Evolutionary conservation across 441 rosid species (phyloP).

Genomic region (Breynia disticha): DNA sequence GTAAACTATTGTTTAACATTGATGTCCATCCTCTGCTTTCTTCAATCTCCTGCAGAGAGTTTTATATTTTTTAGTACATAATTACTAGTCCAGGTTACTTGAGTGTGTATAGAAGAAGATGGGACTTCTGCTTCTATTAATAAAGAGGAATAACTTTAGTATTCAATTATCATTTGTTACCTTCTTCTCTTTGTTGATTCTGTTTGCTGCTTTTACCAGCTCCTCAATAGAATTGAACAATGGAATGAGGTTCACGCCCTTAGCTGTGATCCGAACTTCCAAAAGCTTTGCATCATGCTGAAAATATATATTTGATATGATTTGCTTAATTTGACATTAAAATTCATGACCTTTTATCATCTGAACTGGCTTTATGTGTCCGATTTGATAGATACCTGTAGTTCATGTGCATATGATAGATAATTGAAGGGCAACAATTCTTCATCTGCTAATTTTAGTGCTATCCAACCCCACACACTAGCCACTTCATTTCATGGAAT

Average conservation of each 20-base stretch:
- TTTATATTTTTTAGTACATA: neutral
- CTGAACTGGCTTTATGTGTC: conserved; percentile 1
- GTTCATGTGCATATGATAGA: conserved; percentile 53
- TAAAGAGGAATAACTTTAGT: neutral
- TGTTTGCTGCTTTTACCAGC: conserved; percentile 45
- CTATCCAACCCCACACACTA: conserved; percentile 64
- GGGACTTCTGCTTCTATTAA: neutral
- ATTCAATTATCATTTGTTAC: conserved; percentile 17
- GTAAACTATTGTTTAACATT: conserved; percentile 21
- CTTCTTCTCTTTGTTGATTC: conserved; percentile 41
- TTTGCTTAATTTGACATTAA: conserved; percentile 9
- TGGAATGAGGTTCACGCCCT: conserved; percentile 35
- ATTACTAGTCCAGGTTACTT: neutral
- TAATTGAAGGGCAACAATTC: conserved; percentile 70
- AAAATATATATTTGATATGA: conserved; percentile 10
- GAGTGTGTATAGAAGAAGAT: too few species aligned
- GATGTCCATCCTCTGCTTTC: conserved; percentile 35
- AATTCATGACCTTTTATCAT: neutral
- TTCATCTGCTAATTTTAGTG: conserved; percentile 75
- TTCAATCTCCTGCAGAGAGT: conserved; percentile 33
- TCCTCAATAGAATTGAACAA: conserved; percentile 51
- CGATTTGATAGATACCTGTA: conserved; percentile 36
- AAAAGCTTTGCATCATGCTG: conserved; percentile 48
- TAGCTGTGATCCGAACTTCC: conserved; percentile 33
- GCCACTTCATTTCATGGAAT: conserved; percentile 29